A percentile compares a stretch with the other conserved stretches of the same genome.
These are phyloP conservation scores for Drosera spatulata DNA, from an alignment of 179 eudicot species.

Conservation along the genomic window DNA sequence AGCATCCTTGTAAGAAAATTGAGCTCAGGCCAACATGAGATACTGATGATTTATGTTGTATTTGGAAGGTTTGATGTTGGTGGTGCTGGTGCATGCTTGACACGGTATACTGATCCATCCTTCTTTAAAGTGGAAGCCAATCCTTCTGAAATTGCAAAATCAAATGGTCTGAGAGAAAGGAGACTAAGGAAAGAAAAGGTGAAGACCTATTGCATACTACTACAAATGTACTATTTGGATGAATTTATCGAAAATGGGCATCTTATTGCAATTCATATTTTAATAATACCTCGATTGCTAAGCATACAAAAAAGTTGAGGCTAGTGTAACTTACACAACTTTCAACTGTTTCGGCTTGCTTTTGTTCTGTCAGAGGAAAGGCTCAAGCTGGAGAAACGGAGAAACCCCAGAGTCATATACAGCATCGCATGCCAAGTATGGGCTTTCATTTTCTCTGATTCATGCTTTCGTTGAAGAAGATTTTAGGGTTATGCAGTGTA, in stretches of 20 bases:
- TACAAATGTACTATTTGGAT: background rate
- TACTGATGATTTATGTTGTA: background rate
- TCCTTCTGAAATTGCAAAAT: conserved; percentile 28
- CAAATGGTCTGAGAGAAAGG: conserved; percentile 67
- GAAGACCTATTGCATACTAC: background rate
- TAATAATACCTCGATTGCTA: too few relatives aligned
- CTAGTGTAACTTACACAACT: too few relatives aligned
- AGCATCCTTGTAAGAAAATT: too few relatives aligned
- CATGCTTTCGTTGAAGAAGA: conserved; percentile 3
- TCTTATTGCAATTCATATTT: too few relatives aligned
- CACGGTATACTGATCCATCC: conserved; percentile 94
- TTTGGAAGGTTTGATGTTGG: conserved; percentile 87
- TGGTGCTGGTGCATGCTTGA: conserved; percentile 96
- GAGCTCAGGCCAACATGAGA: too few relatives aligned
- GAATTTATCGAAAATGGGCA: background rate
- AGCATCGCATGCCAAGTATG: conserved; percentile 83
- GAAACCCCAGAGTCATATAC: conserved; percentile 57
- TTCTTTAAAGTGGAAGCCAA: conserved; percentile 60
- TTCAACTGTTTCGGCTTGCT: too few relatives aligned
- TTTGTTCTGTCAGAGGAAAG: conserved; percentile 58
- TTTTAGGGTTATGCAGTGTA: conserved; percentile 2
- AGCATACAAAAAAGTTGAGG: too few relatives aligned
- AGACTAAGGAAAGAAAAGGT: conserved; percentile 81
- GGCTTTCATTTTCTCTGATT: conserved; percentile 6
- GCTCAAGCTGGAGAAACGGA: conserved; percentile 72